phyloP scores from a whole-genome alignment of 2,329 filamentous ascomycete genomes.

The Parastagonospora nodorum region DNA sequence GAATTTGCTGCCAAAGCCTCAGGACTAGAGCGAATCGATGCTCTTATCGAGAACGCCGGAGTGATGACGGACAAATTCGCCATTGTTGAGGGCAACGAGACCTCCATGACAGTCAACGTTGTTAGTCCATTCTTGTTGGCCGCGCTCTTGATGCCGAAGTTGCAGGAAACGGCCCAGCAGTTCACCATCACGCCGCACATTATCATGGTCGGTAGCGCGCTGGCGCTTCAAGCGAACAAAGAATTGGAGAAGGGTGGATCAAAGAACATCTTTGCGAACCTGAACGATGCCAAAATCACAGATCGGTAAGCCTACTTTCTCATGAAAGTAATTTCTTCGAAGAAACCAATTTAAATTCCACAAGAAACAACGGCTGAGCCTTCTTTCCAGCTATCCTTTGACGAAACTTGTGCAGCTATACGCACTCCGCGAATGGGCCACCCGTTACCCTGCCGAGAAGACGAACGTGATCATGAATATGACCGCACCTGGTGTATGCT shows the following conservation, averaged over 20 bases:
- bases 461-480: constrained; percentile 36
- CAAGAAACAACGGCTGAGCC: too few species aligned
- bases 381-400: constrained; percentile 7
- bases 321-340: too few species aligned
- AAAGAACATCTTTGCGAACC: too few species aligned
- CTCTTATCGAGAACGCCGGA: constrained; percentile 43
- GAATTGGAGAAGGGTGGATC: constrained; percentile 6
- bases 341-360: neutral
- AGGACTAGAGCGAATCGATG: constrained; percentile 36
- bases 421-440: constrained; percentile 8
- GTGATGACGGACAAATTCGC: constrained; percentile 27
- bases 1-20: constrained; percentile 30
- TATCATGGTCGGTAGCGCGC: constrained; percentile 5
- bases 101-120: constrained; percentile 42
- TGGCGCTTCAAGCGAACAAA: constrained; percentile 10
- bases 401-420: constrained; percentile 13
- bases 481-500: constrained; percentile 36
- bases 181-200: constrained; percentile 6
- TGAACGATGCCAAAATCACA: too few species aligned
- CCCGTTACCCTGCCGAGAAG: constrained; percentile 8
- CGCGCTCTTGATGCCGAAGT: constrained; percentile 22
- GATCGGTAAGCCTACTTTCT: too few species aligned
- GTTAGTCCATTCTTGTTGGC: constrained; percentile 41
- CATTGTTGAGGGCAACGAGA: constrained; percentile 26
- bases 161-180: constrained; percentile 10